These are phyloP conservation scores for Hordeum pubiflorum DNA, from an alignment of 202 grass and related monocot genomes.

Conservation along the genomic window DNA sequence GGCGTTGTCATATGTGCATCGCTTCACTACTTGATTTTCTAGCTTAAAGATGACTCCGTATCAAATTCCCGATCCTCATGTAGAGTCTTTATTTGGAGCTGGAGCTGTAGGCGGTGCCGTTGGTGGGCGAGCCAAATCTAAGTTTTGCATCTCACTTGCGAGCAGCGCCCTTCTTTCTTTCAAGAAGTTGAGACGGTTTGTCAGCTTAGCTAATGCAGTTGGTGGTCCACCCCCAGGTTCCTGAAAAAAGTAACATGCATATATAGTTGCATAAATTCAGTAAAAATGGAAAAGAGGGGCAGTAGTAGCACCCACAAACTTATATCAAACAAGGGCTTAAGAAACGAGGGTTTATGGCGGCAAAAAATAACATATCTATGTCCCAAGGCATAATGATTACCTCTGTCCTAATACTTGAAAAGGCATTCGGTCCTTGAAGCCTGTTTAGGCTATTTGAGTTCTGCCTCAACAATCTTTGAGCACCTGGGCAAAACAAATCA, in stretches of 20 bases:
- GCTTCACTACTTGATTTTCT: slow-evolving; percentile 10
- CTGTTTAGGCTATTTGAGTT: slow-evolving; percentile 35
- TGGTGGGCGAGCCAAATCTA: slow-evolving; percentile 32
- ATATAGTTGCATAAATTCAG: slow-evolving; percentile 10
- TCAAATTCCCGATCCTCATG: slow-evolving; percentile 23
- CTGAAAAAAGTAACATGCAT: slow-evolving; percentile 36
- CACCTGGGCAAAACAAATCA: slow-evolving; percentile 24
- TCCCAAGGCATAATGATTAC: slow-evolving; percentile 15
- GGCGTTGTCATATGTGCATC: not conserved
- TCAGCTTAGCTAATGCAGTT: slow-evolving; percentile 63
- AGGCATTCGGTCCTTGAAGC: slow-evolving; percentile 21
- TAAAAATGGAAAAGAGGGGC: not conserved
- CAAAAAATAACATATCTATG: not conserved
- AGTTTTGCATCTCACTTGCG: slow-evolving; percentile 58
- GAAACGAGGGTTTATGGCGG: not conserved
- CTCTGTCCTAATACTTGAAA: slow-evolving; percentile 35
- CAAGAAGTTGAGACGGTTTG: slow-evolving; percentile 76
- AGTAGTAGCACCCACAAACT: not conserved
- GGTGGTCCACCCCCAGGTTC: slow-evolving; percentile 45
- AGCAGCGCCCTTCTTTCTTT: slow-evolving; percentile 80
- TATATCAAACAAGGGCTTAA: not conserved
- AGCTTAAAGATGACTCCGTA: not conserved
- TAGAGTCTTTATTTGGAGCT: slow-evolving; percentile 30
- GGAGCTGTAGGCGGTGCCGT: not conserved
- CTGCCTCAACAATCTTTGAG: slow-evolving; percentile 34